These are phyloP conservation scores for Psilocybe cubensis DNA, from an alignment of 768 basidiomycete species.

Conservation along the genomic window DNA sequence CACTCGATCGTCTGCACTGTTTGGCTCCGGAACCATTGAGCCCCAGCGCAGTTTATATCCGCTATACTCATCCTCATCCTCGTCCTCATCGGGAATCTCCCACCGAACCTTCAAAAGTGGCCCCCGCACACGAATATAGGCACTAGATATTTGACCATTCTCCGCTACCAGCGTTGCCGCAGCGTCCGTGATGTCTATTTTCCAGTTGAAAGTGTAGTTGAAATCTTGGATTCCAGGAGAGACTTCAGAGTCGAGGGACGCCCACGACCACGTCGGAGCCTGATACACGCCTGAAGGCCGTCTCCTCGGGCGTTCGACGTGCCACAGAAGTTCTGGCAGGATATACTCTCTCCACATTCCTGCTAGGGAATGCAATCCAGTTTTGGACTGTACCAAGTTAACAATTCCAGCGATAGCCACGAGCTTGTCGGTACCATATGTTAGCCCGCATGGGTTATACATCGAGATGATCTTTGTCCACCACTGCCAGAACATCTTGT, in stretches of 20 bases:
- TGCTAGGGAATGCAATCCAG: conserved; percentile 6
- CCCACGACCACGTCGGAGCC: conserved; percentile 15
- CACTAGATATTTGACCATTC: conserved; percentile 11
- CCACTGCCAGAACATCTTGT: conserved; percentile 11
- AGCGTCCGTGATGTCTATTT: conserved; percentile 8
- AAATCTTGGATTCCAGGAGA: conserved; percentile 11
- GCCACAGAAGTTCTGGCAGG: conserved; percentile 12
- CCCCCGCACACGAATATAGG: conserved; percentile 4
- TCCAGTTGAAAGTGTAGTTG: conserved; percentile 12
- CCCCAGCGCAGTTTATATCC: conserved; percentile 13
- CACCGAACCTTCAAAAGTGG: conserved; percentile 1
- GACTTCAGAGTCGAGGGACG: conserved; percentile 7
- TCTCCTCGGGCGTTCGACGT: neutral
- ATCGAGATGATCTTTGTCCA: conserved; percentile 11
- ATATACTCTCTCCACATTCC: conserved; percentile 14
- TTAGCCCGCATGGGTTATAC: conserved; percentile 14
- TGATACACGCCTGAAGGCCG: conserved; percentile 7
- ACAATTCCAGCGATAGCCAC: conserved; percentile 12
- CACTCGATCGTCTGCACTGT: conserved; percentile 10
- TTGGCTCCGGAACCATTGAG: neutral
- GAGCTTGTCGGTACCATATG: conserved; percentile 14
- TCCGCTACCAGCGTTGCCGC: neutral
- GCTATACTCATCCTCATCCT: no score
- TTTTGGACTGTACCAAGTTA: conserved; percentile 9
- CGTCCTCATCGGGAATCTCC: conserved; percentile 1